Conservation (phyloP, 2,329 filamentous ascomycete species). For the Pseudopithomyces chartarum region DNA sequence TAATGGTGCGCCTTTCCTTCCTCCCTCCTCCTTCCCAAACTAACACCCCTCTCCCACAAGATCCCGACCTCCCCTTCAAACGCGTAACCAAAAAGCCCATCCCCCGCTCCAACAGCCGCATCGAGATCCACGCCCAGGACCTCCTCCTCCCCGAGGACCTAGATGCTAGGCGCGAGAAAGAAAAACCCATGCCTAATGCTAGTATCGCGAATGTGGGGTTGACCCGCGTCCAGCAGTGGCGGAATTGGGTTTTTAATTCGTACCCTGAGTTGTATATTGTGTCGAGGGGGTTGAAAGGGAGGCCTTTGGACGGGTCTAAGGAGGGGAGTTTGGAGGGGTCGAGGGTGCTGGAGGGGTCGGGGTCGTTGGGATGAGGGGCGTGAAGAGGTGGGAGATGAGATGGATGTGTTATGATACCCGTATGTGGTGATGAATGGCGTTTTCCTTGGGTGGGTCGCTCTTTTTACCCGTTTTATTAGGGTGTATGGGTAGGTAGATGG, state of each 20-base stretch:
- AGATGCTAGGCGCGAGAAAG: constrained; percentile 46
- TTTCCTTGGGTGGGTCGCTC: no score
- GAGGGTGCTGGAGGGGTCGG: constrained; percentile 24
- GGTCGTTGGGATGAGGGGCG: constrained; percentile 2
- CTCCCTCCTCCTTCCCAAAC: no score
- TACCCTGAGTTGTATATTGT: constrained; percentile 57
- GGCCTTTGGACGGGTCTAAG: constrained; percentile 40
- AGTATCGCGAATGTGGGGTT: constrained; percentile 54
- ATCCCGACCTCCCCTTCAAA: constrained; percentile 46
- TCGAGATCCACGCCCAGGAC: constrained; percentile 54
- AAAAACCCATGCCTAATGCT: constrained; percentile 53
- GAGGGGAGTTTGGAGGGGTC: constrained; percentile 45
- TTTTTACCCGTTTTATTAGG: no score
- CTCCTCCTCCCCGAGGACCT: constrained; percentile 44
- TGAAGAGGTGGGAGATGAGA: no score
- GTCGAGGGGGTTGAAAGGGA: constrained; percentile 44
- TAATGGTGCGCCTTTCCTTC: constrained; percentile 31
- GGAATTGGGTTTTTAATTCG: constrained; percentile 51
- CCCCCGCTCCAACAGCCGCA: constrained; percentile 50
- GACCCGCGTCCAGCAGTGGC: constrained; percentile 52
- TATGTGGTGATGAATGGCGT: no score
- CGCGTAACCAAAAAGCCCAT: constrained; percentile 55
- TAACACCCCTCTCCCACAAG: constrained; percentile 33
- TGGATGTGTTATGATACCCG: no score
- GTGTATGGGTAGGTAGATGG: no score